Base-by-base conservation (phyloP, 2,329 filamentous ascomycete species). In the Alternaria brassicae region DNA sequence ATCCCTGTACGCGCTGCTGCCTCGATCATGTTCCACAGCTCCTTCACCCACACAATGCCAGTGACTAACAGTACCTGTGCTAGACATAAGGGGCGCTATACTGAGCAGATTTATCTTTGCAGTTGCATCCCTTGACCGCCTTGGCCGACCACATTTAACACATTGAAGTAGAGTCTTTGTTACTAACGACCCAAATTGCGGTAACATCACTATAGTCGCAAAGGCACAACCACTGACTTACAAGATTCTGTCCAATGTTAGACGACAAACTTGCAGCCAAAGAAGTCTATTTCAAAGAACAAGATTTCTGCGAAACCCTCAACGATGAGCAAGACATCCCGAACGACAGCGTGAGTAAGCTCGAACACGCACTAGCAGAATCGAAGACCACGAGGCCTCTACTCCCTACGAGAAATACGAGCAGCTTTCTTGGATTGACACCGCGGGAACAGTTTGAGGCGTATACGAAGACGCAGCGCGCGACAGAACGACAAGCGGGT, bases 391-490 rank as follows among this genome's bases (percentile, higher is more conserved):
- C 70, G 59, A 61, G 60, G 17, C 60, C 61, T 32, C 66, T 66
- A n/a, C 62, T 41, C 17, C 53, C 65, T 13, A 17, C 47, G 10
- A 65, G 59, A 21, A 62, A 63, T 30, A 58, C 51, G 13, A 71
- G 70, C 56, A 76, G 70, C 53, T 75, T 77, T 23, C 58, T 73
- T 10, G 74, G 74, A 2, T 66, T 70, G 36, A 75, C 72, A 1
- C 71, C 73, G 3, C 74, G 70, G 57, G 68, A 76, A 25, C 67
- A 70, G 3, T 75, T 73, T 25, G 66, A 72, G 42, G 54, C 64
- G n/a, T 56, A 70, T 34, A 50, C 71, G 4, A 49, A 49, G 28
- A 66, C 53, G 32, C 66, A 65, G 25, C 71, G 66, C 40, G 52
- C 58, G 23, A 47, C 15, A 21, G 32, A 42, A 13, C 60, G 70